Evolutionary conservation across 2,329 filamentous ascomycete genomes (phyloP).

Genomic region (Westerdykella aurantiaca): DNA sequence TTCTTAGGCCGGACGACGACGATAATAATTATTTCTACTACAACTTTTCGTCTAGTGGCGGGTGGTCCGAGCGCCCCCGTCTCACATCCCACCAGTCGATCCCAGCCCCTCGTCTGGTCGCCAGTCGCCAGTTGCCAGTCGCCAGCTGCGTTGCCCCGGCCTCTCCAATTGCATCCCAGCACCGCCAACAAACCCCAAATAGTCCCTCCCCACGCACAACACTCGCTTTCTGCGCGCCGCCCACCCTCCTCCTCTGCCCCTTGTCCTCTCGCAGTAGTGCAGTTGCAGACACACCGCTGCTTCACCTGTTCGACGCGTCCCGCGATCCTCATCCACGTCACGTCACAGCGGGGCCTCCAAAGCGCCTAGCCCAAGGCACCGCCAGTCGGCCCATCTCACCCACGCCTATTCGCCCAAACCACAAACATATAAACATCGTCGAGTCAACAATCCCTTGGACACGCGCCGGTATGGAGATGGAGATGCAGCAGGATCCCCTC

Average conservation of each 20-base stretch:
- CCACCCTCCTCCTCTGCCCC: neutral
- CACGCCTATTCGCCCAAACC: slow-evolving; percentile 22
- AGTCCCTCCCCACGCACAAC: too few species aligned
- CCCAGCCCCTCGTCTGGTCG: too few species aligned
- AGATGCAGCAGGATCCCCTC: slow-evolving; percentile 15
- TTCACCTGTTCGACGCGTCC: slow-evolving; percentile 26
- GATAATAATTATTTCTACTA: slow-evolving; percentile 2
- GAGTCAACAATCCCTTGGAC: slow-evolving; percentile 9
- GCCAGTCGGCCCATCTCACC: slow-evolving; percentile 5
- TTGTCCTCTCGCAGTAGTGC: neutral
- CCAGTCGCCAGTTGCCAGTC: too few species aligned
- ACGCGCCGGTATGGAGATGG: slow-evolving; percentile 10
- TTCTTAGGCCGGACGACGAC: too few species aligned
- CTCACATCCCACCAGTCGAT: slow-evolving; percentile 1
- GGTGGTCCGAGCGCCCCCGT: neutral
- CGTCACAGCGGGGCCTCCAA: slow-evolving; percentile 20
- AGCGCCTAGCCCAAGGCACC: slow-evolving; percentile 15
- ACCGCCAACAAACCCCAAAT: too few species aligned
- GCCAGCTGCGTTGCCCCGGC: neutral
- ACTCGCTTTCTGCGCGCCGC: too few species aligned
- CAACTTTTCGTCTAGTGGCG: slow-evolving; percentile 15
- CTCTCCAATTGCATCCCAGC: slow-evolving; percentile 3
- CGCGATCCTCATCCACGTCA: slow-evolving; percentile 13
- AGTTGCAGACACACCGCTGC: slow-evolving; percentile 3
- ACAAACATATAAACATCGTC: slow-evolving; percentile 9